phyloP scores from a whole-genome alignment of 2,329 filamentous ascomycete genomes.

The Neopestalotiopsis rosae region DNA sequence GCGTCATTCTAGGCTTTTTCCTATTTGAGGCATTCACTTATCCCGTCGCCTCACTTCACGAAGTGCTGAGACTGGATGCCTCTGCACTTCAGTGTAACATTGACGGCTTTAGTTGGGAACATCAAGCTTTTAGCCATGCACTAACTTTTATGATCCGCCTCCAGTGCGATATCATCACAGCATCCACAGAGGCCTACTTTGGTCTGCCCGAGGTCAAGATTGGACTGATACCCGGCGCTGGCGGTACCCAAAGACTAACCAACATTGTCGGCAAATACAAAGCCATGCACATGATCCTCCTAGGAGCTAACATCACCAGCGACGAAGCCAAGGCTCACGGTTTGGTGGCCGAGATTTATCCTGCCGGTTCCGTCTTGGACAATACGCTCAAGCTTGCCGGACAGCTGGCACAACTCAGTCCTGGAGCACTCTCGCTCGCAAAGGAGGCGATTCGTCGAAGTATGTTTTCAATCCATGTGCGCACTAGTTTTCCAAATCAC shows the following conservation, averaged over 20 bases:
- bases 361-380: conserved; percentile 40
- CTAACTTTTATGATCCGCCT: conserved; percentile 6
- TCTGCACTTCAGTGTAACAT: too few species aligned
- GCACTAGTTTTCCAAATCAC: not conserved
- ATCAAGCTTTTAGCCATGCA: not conserved
- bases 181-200: conserved; percentile 80
- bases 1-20: conserved; percentile 9
- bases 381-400: conserved; percentile 43
- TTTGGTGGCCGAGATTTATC: conserved; percentile 43
- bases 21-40: not conserved
- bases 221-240: conserved; percentile 87
- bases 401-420: conserved; percentile 6
- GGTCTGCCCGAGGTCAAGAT: conserved; percentile 96
- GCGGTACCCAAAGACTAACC: conserved; percentile 71
- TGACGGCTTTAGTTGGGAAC: too few species aligned
- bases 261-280: conserved; percentile 41
- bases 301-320: conserved; percentile 42
- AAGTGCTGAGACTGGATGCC: too few species aligned
- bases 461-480: not conserved
- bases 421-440: conserved; percentile 24
- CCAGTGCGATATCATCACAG: conserved; percentile 64
- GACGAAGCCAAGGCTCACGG: conserved; percentile 44
- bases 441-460: conserved; percentile 19
- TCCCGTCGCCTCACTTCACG: too few species aligned
- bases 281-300: conserved; percentile 53